Percentiles rank a stretch among this genome's conserved stretches.
These are phyloP conservation scores for Porosira glacialis DNA, from an alignment of 352 stramenopile genomes.

Conservation along the genomic window DNA sequence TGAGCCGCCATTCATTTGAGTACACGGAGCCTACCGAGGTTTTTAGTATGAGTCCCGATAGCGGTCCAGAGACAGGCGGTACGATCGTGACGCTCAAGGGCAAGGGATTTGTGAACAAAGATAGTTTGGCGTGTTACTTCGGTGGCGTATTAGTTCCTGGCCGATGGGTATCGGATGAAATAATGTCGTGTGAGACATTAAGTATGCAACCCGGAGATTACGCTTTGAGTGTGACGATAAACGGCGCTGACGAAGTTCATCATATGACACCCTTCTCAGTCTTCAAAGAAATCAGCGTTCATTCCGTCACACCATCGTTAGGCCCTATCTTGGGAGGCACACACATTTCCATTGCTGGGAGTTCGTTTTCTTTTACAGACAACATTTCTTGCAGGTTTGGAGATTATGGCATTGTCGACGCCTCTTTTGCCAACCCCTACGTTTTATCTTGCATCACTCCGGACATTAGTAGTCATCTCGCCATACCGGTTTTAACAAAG, in stretches of 20 bases:
- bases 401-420: conserved; percentile 30
- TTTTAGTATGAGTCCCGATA: conserved; percentile 29
- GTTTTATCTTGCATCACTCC: conserved; percentile 48
- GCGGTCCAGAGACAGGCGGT: conserved; percentile 43
- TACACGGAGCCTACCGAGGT: conserved; percentile 33
- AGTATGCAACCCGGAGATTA: conserved; percentile 47
- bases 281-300: conserved; percentile 47
- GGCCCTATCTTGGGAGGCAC: conserved; percentile 76
- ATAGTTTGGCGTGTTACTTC: conserved; percentile 51
- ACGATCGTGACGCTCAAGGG: conserved; percentile 42
- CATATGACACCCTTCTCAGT: conserved; percentile 83
- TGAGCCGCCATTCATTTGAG: conserved; percentile 30
- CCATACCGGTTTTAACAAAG: conserved; percentile 16
- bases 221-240: conserved; percentile 54
- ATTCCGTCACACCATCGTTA: conserved; percentile 44
- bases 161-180: conserved; percentile 30
- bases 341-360: conserved; percentile 79
- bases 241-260: conserved; percentile 82
- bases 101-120: conserved; percentile 49
- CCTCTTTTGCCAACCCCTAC: conserved; percentile 37
- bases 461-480: conserved; percentile 22
- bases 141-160: conserved; percentile 28
- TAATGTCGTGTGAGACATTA: conserved; percentile 38
- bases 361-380: conserved; percentile 81
- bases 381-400: conserved; percentile 81